phyloP scores from a whole-genome alignment of 495 filamentous ascomycete genomes.

The Penicillium paxilli region DNA sequence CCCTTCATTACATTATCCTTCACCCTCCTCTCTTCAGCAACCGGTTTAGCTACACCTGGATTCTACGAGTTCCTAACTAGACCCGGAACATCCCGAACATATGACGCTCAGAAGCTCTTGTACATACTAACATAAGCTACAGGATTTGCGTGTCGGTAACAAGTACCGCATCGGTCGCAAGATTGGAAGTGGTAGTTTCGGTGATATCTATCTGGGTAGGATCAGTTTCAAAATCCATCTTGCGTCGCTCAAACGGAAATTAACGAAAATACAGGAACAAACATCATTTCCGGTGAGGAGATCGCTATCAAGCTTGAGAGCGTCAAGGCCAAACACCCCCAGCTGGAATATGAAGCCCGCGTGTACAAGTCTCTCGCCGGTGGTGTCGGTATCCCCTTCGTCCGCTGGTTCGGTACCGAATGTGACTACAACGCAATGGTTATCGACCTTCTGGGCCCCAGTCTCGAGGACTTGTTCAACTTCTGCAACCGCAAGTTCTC shows the following conservation, averaged over 20 bases:
- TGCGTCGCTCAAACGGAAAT: not conserved
- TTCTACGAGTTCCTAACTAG: too few relatives aligned
- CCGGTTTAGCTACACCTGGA: too few relatives aligned
- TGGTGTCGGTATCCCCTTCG: conserved; percentile 98
- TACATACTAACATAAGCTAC: conserved; percentile 21
- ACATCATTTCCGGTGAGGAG: conserved; percentile 99
- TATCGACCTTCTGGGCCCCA: conserved; percentile 94
- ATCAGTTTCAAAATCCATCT: not conserved
- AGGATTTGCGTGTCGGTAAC: conserved; percentile 99
- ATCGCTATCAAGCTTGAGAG: conserved; percentile 99
- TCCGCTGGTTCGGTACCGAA: conserved; percentile 99
- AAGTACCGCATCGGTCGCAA: conserved; percentile 99
- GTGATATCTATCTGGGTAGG: conserved; percentile 96
- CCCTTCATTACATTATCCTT: not conserved
- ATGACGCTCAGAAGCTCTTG: too few relatives aligned
- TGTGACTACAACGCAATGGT: conserved; percentile 99
- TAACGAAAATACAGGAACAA: conserved; percentile 64
- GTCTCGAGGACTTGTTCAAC: conserved; percentile 99
- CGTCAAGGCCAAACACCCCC: conserved; percentile 99
- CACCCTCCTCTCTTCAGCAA: not conserved
- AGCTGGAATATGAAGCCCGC: conserved; percentile 98
- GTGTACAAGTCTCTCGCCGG: conserved; percentile 99
- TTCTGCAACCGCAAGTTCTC: conserved; percentile 99
- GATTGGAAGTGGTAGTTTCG: conserved; percentile 97
- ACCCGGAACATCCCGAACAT: too few relatives aligned